phyloP scores from a whole-genome alignment of 176 grass and related monocot species.

The Carex cristatella region DNA sequence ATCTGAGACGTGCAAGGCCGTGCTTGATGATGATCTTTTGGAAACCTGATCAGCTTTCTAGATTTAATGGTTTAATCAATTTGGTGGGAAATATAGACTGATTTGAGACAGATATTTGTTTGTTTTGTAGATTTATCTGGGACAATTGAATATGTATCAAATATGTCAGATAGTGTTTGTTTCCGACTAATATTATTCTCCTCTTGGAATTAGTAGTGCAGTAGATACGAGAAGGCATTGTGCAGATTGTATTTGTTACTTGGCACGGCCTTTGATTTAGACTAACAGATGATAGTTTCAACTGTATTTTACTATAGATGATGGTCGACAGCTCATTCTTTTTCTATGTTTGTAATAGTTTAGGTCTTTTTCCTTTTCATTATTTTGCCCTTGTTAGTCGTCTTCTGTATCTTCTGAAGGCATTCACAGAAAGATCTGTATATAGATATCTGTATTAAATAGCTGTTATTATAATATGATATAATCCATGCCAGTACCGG shows the following conservation, averaged over 20 bases:
- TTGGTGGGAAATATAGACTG: conserved; percentile 9
- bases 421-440: neutral
- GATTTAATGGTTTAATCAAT: neutral
- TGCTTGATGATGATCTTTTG: conserved; percentile 2
- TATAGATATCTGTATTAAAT: neutral
- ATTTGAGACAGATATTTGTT: conserved; percentile 6
- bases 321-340: neutral
- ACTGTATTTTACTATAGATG: neutral
- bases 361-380: neutral
- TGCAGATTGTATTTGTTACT: conserved; percentile 10
- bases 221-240: neutral
- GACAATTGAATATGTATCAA: conserved; percentile 5
- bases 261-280: neutral
- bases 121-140: conserved; percentile 14
- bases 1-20: neutral
- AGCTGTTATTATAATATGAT: neutral
- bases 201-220: neutral
- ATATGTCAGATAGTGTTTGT: conserved; percentile 11
- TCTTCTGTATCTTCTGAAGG: neutral
- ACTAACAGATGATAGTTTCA: neutral
- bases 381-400: neutral
- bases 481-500: neutral
- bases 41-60: neutral
- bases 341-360: neutral
- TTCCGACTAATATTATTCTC: neutral